Percentiles rank a stretch among this genome's conserved stretches.
phyloP scores from a whole-genome alignment of 1,139 yeast genomes.

The Taphrina deformans region DNA sequence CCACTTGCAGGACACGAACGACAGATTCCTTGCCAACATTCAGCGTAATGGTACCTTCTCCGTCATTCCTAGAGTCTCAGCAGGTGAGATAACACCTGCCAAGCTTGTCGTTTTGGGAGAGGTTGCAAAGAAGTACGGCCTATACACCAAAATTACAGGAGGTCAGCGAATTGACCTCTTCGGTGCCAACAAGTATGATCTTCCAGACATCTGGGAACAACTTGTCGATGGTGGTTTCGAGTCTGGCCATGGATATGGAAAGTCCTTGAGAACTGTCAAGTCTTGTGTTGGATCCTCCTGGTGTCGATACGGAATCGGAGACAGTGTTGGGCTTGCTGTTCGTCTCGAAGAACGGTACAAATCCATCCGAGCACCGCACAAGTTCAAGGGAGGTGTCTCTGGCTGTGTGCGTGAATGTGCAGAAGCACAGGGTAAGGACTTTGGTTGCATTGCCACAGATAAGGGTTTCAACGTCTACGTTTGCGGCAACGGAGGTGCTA shows the following conservation, averaged over 20 bases:
- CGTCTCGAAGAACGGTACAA: conserved; percentile 47
- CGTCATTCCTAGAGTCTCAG: conserved; percentile 47
- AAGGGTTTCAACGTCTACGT: conserved; percentile 46
- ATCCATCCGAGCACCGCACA: conserved; percentile 47
- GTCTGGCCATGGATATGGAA: conserved; percentile 48
- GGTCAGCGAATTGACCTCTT: conserved; percentile 47
- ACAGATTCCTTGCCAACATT: conserved; percentile 46
- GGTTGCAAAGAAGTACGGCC: conserved; percentile 45
- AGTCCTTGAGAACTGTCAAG: conserved; percentile 46
- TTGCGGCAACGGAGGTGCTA: conserved; percentile 49
- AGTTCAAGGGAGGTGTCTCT: conserved; percentile 47
- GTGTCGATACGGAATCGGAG: conserved; percentile 48
- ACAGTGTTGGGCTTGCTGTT: conserved; percentile 47
- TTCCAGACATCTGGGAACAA: conserved; percentile 46
- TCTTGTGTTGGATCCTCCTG: conserved; percentile 48
- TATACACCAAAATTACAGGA: conserved; percentile 47
- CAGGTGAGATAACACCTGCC: conserved; percentile 47
- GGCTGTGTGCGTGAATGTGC: conserved; percentile 48
- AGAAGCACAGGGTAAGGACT: conserved; percentile 47
- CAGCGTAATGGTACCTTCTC: conserved; percentile 48
- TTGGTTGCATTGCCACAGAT: conserved; percentile 45
- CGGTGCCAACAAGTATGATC: conserved; percentile 46
- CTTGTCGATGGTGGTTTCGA: conserved; percentile 45
- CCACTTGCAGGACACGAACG: conserved; percentile 47
- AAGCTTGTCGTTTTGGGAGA: conserved; percentile 45